Evolutionary conservation across 805 yeast genomes (phyloP), one percentile per base, ranked within the genome.

Genomic region (Jamesozyma piceae): DNA sequence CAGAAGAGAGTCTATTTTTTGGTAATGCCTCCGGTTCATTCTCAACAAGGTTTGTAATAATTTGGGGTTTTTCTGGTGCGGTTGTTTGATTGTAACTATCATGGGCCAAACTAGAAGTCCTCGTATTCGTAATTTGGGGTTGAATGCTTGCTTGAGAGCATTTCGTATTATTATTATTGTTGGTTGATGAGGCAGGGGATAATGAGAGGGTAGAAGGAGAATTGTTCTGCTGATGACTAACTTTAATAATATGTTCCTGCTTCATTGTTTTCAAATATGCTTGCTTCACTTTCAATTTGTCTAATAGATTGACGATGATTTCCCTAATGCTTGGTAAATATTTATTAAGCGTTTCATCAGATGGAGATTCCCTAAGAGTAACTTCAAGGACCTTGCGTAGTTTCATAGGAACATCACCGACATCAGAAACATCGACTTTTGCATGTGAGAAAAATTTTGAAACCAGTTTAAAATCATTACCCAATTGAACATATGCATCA

Each of bases 391-490:
- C 85, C 5, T 72, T 71, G 41, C 98, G 70, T 29, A 92, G 66
- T 13, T 81, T 77, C 45, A 75, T 80, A 0, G 98, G 97, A 1
- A 92, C 95, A 55, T 90, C 95, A 1, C 95, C 92, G 22, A 92
- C 66, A 57, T 87, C 95, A 11, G 80, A 68, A 8, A 82, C 81
- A 50, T 83, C 89, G 4, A 92, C 78, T 0, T 95, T 95, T 2
- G 86, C 81, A 43, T 72, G 72, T 4, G 78, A 66, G 59, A 90
- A 89, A 2, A 94, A 84, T 46, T 86, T 73, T 19, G 89, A 78
- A 1, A 94, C 85, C 3, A 84, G 77, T 51, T 90, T 80, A 69
- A 88, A 92, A 62, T 90, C 97, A 56, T 89, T 92, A 0, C 98
- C 98, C 24, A 92, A 72, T 49, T 78, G 81, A 14, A 92, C 98